Evolutionary conservation across 345 rosid genomes (phyloP).

Genomic region (Lepidium didymum): DNA sequence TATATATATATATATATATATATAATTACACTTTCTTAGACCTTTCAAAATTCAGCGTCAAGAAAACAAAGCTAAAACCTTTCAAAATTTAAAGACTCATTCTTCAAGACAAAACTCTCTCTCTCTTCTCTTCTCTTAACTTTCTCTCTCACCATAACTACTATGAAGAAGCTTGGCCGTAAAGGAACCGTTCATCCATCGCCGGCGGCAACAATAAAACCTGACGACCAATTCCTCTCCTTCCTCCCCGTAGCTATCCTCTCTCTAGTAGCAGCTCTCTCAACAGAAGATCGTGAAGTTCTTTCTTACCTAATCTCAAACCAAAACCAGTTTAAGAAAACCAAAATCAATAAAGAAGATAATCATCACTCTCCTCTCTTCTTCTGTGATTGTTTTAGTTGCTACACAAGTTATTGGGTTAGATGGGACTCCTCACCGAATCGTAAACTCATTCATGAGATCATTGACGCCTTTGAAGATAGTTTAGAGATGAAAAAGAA

Average conservation of each 20-base stretch:
- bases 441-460: constrained; percentile 60
- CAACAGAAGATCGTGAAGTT: constrained; percentile 51
- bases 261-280: constrained; percentile 60
- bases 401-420: constrained; percentile 71
- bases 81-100: constrained; percentile 22
- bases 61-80: not conserved
- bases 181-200: constrained; percentile 69
- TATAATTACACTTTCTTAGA: not conserved
- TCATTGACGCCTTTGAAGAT: constrained; percentile 60
- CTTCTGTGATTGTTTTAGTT: constrained; percentile 57
- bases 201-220: constrained; percentile 29
- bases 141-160: not conserved
- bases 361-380: constrained; percentile 46
- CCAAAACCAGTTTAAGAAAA: constrained; percentile 5
- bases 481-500: constrained; percentile 23
- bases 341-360: not conserved
- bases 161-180: constrained; percentile 66
- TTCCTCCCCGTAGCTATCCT: constrained; percentile 66
- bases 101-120: constrained; percentile 11
- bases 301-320: constrained; percentile 55
- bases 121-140: not conserved
- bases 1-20: no score
- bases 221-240: constrained; percentile 54
- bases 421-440: constrained; percentile 72
- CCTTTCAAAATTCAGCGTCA: constrained; percentile 2